Base-by-base conservation (phyloP, 1,139 yeast species). In the Petasospora rhodanensis region DNA sequence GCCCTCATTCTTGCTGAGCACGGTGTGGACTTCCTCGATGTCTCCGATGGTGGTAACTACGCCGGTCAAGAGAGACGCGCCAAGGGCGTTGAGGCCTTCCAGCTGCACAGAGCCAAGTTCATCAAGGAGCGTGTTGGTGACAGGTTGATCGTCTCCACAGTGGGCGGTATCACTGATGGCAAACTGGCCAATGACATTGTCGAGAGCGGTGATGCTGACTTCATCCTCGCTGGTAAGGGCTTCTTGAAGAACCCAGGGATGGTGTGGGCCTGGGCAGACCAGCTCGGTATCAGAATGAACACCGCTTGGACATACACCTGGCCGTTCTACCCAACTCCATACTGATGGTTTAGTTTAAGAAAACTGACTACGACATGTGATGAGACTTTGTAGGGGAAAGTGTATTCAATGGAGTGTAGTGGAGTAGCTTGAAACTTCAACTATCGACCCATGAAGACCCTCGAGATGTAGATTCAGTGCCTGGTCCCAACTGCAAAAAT, bases 21-120 rank as follows among this genome's bases (percentile, higher is more conserved):
- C 36, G 79, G 78, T 10, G 61, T 76, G 27, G 73, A 70, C 41
- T 56, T 73, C 12, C 45, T 76, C 23, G 81, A 76, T 46, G 61
- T 69, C 24, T 72, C 79, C 4, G 62, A 76, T 10, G 79, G 79
- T 30, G 80, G 79, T 26, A 67, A 63, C 49, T 59, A 60, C 41
- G 41, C 59, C 24, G 49, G 56, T 16, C 68, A 61, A 28, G 49
- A 47, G 26, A 52, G 66, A 37, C 51, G 46, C 22, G n/a, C 52
- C 31, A 43, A 54, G 38, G 38, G 40, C 8, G 45, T 55, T 16
- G n/a, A n/a, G n/a, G 57, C 58, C 8, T 49, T 41, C 44, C 69
- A 63, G 43, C 61, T 61, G 11, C 63, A 60, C 15, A 54, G 57
- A 30, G 68, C 79, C 4, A 55, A 55, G 34, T 59, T 58, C 3